Evolutionary conservation across 2,329 filamentous ascomycete species (phyloP), one percentile per base, ranked within the genome.

Genomic region (Mariannaea sp.): DNA sequence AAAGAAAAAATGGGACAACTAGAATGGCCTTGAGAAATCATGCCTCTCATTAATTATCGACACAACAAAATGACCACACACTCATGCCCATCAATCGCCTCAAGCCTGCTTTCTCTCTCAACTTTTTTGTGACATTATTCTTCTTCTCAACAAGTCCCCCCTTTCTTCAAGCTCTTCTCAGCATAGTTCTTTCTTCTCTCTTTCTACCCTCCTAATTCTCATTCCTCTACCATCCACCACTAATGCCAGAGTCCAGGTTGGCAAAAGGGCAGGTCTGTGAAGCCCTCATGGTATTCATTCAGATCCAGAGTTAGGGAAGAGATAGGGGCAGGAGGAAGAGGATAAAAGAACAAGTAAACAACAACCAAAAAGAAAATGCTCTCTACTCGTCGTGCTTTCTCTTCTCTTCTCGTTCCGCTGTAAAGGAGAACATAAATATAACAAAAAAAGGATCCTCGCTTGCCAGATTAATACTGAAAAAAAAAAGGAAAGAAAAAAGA

Each of bases 291-390:
- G 46, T 71, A 70, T 67, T 67, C 65, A 51, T 51, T 54, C 55
- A 68, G 69, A 70, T 68, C 71, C 54, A 65, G 54, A 56, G 56
- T 55, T n/a, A n/a, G n/a, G n/a, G n/a, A n/a, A n/a, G n/a, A n/a
- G n/a, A n/a, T n/a, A n/a, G n/a, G n/a, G n/a, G n/a, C n/a, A n/a
- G n/a, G n/a, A n/a, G n/a, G n/a, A n/a, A n/a, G n/a, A n/a, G n/a
- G n/a, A n/a, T n/a, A n/a, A n/a, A n/a, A n/a, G n/a, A n/a, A n/a
- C n/a, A n/a, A n/a, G n/a, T n/a, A n/a, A n/a, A n/a, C n/a, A n/a
- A n/a, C n/a, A n/a, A n/a, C n/a, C n/a, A n/a, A n/a, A n/a, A n/a
- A n/a, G 52, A 61, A 60, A 27, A 46, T 44, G 47, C 46, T 55
- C 52, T 57, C 47, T 38, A 35, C 51, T 49, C 52, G 42, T 43